Base-by-base conservation (phyloP, 2,329 filamentous ascomycete genomes). In the Cryoendolithus antarcticus region DNA sequence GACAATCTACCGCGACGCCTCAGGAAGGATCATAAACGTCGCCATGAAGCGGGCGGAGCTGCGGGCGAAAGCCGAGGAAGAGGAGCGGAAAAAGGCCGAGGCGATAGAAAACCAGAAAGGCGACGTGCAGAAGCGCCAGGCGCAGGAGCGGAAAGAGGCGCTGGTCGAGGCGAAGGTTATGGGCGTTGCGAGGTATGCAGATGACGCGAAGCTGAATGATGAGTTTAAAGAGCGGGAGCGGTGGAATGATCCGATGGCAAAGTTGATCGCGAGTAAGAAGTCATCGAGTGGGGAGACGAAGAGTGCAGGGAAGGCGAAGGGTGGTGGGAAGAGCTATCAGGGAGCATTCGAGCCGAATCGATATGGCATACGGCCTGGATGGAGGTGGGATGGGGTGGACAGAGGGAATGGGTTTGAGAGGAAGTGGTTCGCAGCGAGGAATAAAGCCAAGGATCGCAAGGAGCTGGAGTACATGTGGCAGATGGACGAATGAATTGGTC, bases 321-420 rank as follows among this genome's bases (percentile, higher is more conserved):
- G 61, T 44, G 64, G 57, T 53, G 72, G 70, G 15, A 75, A 72
- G 49, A 58, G 82, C 4, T 98, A 96, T 58, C 66, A 77, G 44
- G 91, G 89, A 0, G 72, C 80, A 0, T 83, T 82, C 40, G 74
- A 83, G 54, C 91, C 91, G 33, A 98, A 98, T 69, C 73, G 91
- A 12, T 96, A 96, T 64, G 85, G 84, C 1, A 96, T 98, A 45
- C 72, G 80, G 44, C 91, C 91, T 0, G 93, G 91, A 0, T 86
- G 93, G 65, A 71, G 85, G 48, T 98, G 91, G 91, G 91, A 98
- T 67, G 91, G 93, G 4, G 91, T 98, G 11, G 91, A 98, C 67
- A 72, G 91, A 48, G 72, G 85, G 12, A 98, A 86, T 63, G 89
- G 89, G 0, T 96, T 95, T 58, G 91, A 98, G 65, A 82, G 76